These are phyloP conservation scores for Diplodia sapinea DNA, from an alignment of 2,329 filamentous ascomycete genomes.

Conservation along the genomic window DNA sequence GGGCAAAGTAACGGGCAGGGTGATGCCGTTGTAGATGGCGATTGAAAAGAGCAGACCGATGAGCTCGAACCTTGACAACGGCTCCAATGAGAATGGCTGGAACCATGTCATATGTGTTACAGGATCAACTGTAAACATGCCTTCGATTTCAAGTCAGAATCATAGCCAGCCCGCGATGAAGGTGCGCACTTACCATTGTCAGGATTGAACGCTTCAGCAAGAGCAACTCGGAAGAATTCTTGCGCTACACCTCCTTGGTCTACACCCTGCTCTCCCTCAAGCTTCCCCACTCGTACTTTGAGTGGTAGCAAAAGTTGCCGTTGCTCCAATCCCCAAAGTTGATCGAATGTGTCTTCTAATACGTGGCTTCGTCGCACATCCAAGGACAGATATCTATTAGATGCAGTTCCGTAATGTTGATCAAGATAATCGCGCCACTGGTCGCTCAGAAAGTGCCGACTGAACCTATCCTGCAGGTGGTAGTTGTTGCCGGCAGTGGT, in stretches of 20 bases:
- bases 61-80: constrained; percentile 88
- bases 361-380: constrained; percentile 51
- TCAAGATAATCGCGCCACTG: constrained; percentile 24
- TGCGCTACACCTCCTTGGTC: constrained; percentile 96
- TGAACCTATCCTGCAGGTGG: constrained; percentile 36
- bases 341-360: constrained; percentile 67
- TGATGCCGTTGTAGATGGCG: constrained; percentile 91
- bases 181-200: constrained; percentile 63
- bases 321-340: constrained; percentile 85
- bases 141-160: constrained; percentile 37
- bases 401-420: constrained; percentile 24
- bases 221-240: constrained; percentile 88
- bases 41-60: constrained; percentile 86
- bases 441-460: constrained; percentile 16
- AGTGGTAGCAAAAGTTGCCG: constrained; percentile 83
- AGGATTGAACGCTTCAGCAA: constrained; percentile 79
- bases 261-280: constrained; percentile 85
- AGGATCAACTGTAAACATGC: constrained; percentile 78
- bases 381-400: constrained; percentile 49
- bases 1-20: constrained; percentile 88
- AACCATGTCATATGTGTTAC: constrained; percentile 87
- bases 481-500: constrained; percentile 54
- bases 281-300: constrained; percentile 80
- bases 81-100: constrained; percentile 78
- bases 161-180: not conserved